Conservation (phyloP, 441 rosid species). For the Mallotus repandus region DNA sequence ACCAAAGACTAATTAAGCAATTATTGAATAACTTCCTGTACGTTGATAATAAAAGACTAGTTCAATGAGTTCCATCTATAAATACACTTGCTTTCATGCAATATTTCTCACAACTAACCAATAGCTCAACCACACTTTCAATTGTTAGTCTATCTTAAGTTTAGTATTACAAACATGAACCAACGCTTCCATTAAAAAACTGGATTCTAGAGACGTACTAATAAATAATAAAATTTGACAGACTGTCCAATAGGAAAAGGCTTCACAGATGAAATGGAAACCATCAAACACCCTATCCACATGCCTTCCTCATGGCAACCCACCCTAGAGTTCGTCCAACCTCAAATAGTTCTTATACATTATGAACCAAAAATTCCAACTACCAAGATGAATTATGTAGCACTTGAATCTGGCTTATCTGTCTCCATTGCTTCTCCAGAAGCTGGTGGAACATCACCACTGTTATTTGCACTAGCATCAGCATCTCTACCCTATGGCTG, state of each 20-base stretch:
- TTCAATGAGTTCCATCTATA: too few relatives aligned
- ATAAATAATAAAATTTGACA: slow-evolving; percentile 24
- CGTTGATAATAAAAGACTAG: too few relatives aligned
- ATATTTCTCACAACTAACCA: too few relatives aligned
- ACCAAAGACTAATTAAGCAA: too few relatives aligned
- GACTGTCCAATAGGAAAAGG: slow-evolving; percentile 11
- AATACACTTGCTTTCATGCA: too few relatives aligned
- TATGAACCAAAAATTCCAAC: slow-evolving; percentile 10
- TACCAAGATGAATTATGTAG: slow-evolving; percentile 25
- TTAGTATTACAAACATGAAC: too few relatives aligned
- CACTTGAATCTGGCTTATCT: slow-evolving; percentile 27
- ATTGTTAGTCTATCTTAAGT: too few relatives aligned
- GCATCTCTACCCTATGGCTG: slow-evolving; percentile 34
- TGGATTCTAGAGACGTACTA: slow-evolving; percentile 30
- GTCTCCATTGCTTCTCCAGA: slow-evolving; percentile 74
- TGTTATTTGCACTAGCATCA: slow-evolving; percentile 9
- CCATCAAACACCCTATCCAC: background rate
- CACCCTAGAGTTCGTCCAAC: slow-evolving; percentile 16
- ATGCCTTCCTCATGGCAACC: slow-evolving; percentile 10
- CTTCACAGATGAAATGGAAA: slow-evolving; percentile 18
- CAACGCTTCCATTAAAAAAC: slow-evolving; percentile 19
- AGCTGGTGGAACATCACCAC: slow-evolving; percentile 40
- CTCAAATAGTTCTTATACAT: slow-evolving; percentile 28
- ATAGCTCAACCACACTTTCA: too few relatives aligned
- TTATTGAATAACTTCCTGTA: too few relatives aligned